Percentiles rank a stretch among this genome's conserved stretches.
Evolutionary conservation across 306 rosid genomes (phyloP).

Genomic region (Calophaca sinica): DNA sequence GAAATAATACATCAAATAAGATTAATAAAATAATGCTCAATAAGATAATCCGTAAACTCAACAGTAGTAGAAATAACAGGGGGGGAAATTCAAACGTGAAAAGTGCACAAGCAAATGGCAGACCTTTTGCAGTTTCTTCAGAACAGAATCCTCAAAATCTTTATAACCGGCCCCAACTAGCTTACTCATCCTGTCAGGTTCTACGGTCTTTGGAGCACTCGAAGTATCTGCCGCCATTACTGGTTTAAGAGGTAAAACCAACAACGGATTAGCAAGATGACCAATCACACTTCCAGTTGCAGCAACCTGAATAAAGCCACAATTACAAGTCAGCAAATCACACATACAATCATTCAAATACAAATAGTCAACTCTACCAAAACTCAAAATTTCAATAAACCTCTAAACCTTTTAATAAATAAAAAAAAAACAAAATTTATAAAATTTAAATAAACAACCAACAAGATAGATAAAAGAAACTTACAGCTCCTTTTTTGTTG

Average conservation of each 20-base stretch:
- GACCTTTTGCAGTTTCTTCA: constrained; percentile 83
- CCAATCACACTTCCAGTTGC: constrained; percentile 70
- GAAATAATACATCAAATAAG: neutral
- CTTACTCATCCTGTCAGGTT: constrained; percentile 53
- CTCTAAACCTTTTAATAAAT: neutral
- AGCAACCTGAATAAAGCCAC: constrained; percentile 61
- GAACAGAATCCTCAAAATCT: constrained; percentile 83
- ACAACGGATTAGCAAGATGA: constrained; percentile 80
- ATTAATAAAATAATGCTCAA: neutral
- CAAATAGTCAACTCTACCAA: constrained; percentile 1
- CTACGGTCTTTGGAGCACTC: constrained; percentile 53
- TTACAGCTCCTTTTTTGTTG: constrained; percentile 83
- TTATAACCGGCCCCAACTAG: constrained; percentile 82
- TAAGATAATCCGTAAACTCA: no score
- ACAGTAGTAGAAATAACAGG: neutral
- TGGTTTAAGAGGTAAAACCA: constrained; percentile 83
- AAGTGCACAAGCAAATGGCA: constrained; percentile 25
- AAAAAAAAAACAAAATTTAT: neutral
- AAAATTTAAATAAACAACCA: neutral
- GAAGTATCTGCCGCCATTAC: constrained; percentile 52
- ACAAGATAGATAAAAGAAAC: constrained; percentile 24
- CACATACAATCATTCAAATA: neutral
- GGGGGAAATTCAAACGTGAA: neutral
- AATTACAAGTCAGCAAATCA: constrained; percentile 15
- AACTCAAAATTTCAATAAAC: neutral